Conservation (phyloP, 441 rosid species). For the Cnidoscolus chayamansa region DNA sequence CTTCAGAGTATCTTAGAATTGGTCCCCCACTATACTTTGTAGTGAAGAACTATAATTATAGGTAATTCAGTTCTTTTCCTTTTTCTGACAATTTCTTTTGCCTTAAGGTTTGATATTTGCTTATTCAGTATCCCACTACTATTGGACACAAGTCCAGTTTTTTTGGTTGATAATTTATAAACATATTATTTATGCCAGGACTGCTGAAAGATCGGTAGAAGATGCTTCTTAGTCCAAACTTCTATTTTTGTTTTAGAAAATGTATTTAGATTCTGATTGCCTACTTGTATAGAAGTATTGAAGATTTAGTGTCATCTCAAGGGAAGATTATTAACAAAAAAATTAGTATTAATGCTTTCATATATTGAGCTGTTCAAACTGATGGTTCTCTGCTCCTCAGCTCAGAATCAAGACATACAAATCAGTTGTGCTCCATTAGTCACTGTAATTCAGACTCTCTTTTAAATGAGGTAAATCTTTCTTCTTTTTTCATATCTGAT, state of each 20-base stretch:
- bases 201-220: slow-evolving; percentile 2
- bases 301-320: slow-evolving; percentile 2
- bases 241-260: not conserved
- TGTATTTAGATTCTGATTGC: not conserved
- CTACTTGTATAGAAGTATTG: not conserved
- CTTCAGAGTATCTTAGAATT: slow-evolving; percentile 80
- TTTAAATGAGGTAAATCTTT: slow-evolving; percentile 69
- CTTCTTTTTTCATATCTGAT: not conserved
- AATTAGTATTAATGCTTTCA: not conserved
- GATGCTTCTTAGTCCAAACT: not conserved
- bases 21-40: slow-evolving; percentile 96
- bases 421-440: slow-evolving; percentile 93
- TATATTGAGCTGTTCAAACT: slow-evolving; percentile 23
- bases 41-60: slow-evolving; percentile 86
- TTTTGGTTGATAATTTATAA: not conserved
- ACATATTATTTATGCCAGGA: not conserved
- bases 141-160: no score
- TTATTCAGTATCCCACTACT: not conserved
- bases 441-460: slow-evolving; percentile 87
- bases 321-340: not conserved
- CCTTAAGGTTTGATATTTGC: slow-evolving; percentile 3
- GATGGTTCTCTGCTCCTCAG: slow-evolving; percentile 51
- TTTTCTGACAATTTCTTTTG: slow-evolving; percentile 13
- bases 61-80: slow-evolving; percentile 41
- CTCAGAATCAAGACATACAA: slow-evolving; percentile 83